phyloP scores from a whole-genome alignment of 352 stramenopile genomes.

The Pythium guiyangense region DNA sequence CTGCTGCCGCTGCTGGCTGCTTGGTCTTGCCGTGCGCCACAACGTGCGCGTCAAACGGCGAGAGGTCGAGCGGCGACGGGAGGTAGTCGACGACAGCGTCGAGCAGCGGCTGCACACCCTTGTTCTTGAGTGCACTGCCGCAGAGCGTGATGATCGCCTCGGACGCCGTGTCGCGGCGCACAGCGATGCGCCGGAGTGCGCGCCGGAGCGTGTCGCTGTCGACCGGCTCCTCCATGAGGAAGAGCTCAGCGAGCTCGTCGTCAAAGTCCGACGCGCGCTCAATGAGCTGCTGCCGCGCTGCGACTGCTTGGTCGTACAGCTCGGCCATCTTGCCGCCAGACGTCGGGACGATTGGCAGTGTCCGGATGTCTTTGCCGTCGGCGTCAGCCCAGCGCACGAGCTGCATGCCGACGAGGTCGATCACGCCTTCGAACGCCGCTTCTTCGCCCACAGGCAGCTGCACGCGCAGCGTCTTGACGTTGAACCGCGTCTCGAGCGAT shows the following conservation, averaged over 20 bases:
- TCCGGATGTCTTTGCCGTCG: slow-evolving; percentile 49
- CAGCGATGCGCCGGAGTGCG: slow-evolving; percentile 60
- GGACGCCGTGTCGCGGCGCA: slow-evolving; percentile 36
- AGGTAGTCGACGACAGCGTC: slow-evolving; percentile 98
- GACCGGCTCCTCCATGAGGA: slow-evolving; percentile 65
- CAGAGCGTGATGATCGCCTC: slow-evolving; percentile 50
- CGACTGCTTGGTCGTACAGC: slow-evolving; percentile 31
- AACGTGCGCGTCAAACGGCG: slow-evolving; percentile 53
- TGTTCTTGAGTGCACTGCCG: slow-evolving; percentile 78
- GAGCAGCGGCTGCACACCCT: slow-evolving; percentile 95
- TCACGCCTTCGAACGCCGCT: slow-evolving; percentile 51
- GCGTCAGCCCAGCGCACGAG: slow-evolving; percentile 60
- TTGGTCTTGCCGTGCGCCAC: slow-evolving; percentile 34
- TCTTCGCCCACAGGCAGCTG: slow-evolving; percentile 68
- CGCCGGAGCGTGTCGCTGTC: slow-evolving; percentile 39
- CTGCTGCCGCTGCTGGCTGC: slow-evolving; percentile 3
- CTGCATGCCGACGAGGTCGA: slow-evolving; percentile 70
- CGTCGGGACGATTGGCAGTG: slow-evolving; percentile 39
- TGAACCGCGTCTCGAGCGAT: slow-evolving; percentile 55
- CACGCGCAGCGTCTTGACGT: slow-evolving; percentile 52
- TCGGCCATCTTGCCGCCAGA: slow-evolving; percentile 43
- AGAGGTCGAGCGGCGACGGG: slow-evolving; percentile 90
- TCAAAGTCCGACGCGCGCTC: slow-evolving; percentile 65
- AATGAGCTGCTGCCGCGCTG: slow-evolving; percentile 54
- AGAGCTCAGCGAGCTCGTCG: slow-evolving; percentile 68